Percentiles rank a stretch among this genome's conserved stretches.
These are phyloP conservation scores for Populus deltoides DNA, from an alignment of 345 rosid genomes.

Conservation along the genomic window DNA sequence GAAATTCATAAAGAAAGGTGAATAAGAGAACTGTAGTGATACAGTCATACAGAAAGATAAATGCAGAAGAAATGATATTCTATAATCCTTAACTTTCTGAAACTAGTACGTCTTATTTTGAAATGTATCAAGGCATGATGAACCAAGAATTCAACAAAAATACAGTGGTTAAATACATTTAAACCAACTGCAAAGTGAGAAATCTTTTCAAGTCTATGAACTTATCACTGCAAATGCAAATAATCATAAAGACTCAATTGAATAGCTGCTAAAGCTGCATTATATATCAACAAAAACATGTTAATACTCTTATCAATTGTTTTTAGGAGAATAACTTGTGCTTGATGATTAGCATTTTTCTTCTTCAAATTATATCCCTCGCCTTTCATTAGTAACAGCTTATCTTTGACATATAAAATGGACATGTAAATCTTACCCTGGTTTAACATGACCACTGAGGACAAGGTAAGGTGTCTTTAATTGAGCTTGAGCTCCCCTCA, in stretches of 20 bases:
- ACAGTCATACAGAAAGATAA: no score
- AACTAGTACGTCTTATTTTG: neutral
- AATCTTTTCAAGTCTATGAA: neutral
- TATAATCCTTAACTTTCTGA: neutral
- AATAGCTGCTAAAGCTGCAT: neutral
- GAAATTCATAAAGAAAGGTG: neutral
- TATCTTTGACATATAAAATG: neutral
- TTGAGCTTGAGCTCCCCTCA: constrained; percentile 93
- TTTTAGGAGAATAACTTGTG: neutral
- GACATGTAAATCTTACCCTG: constrained; percentile 57
- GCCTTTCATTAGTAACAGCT: neutral
- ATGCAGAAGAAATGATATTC: neutral
- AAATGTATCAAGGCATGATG: neutral
- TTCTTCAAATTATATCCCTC: neutral
- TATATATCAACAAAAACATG: neutral
- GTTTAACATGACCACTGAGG: constrained; percentile 91
- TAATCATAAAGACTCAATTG: neutral
- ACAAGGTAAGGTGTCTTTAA: constrained; percentile 89
- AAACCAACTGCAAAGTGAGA: neutral
- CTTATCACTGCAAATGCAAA: neutral
- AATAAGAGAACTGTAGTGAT: no score
- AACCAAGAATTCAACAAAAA: neutral
- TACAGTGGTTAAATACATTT: neutral
- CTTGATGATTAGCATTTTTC: neutral
- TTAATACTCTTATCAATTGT: neutral